Conservation (phyloP, 768 basidiomycete species). For the Daedalea quercina region DNA sequence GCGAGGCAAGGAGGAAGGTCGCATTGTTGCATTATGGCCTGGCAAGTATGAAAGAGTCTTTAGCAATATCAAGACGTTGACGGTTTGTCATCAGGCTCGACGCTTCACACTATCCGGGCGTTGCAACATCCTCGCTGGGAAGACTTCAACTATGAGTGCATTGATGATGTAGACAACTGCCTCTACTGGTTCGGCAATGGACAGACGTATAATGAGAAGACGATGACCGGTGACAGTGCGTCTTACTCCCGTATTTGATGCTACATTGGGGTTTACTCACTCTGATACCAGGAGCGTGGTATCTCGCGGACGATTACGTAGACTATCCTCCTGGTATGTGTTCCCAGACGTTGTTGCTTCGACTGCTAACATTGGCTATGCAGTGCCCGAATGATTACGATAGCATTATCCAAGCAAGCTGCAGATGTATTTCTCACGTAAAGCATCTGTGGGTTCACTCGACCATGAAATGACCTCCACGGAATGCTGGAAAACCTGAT, state of each 20-base stretch:
- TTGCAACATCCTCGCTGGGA: conserved; percentile 58
- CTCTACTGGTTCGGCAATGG: conserved; percentile 60
- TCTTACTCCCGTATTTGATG: not conserved
- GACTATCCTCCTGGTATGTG: conserved; percentile 39
- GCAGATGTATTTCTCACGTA: too few relatives aligned
- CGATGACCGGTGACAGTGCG: conserved; percentile 25
- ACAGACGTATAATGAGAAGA: conserved; percentile 48
- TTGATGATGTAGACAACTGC: conserved; percentile 38
- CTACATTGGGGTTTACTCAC: not conserved
- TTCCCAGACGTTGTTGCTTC: too few relatives aligned
- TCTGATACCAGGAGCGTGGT: conserved; percentile 35
- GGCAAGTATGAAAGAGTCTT: conserved; percentile 30
- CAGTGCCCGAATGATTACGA: too few relatives aligned
- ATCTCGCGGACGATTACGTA: conserved; percentile 31
- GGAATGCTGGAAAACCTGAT: too few relatives aligned
- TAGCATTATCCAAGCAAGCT: too few relatives aligned
- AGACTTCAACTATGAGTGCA: conserved; percentile 47
- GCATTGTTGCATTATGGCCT: conserved; percentile 54
- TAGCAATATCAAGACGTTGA: not conserved
- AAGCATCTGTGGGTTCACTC: too few relatives aligned
- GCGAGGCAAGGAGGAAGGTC: conserved; percentile 49
- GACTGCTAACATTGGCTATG: too few relatives aligned
- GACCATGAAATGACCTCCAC: too few relatives aligned
- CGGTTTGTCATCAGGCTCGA: not conserved
- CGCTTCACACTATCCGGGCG: conserved; percentile 40